A percentile compares a stretch with the other conserved stretches of the same genome.
Evolutionary conservation across 1,139 yeast species (phyloP).

Genomic region (Ogataea hybrid): DNA sequence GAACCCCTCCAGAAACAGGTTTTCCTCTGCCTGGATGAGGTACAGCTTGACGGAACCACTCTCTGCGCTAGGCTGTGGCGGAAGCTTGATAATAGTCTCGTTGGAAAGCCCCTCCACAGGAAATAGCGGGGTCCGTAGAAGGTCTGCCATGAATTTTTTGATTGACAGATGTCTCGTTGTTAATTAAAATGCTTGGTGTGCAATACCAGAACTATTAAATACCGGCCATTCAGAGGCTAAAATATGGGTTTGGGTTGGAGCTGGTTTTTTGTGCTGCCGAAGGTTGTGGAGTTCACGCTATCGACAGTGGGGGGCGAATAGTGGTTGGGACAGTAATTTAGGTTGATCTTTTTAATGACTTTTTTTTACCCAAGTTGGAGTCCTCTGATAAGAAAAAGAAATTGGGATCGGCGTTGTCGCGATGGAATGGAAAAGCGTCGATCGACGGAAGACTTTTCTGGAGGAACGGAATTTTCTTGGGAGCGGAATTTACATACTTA

Average conservation of each 20-base stretch:
- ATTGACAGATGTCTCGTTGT: too few species aligned
- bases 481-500: too few species aligned
- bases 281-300: too few species aligned
- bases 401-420: not conserved
- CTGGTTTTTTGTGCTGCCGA: not conserved
- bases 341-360: not conserved
- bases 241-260: not conserved
- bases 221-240: not conserved
- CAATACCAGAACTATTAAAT: not conserved
- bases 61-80: constrained; percentile 46
- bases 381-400: constrained; percentile 1
- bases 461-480: not conserved
- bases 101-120: constrained; percentile 33
- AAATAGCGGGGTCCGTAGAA: constrained; percentile 31
- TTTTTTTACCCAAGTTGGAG: not conserved
- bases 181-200: too few species aligned
- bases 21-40: constrained; percentile 74
- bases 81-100: constrained; percentile 43
- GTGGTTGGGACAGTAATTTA: too few species aligned
- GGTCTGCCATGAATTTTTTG: constrained; percentile 15
- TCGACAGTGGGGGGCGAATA: too few species aligned
- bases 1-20: constrained; percentile 80
- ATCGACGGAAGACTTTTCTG: constrained; percentile 1
- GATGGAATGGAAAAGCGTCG: constrained; percentile 1
- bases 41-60: constrained; percentile 50